Evolutionary conservation across 2,329 filamentous ascomycete species (phyloP).

Genomic region (Pseudogymnoascus sp.): DNA sequence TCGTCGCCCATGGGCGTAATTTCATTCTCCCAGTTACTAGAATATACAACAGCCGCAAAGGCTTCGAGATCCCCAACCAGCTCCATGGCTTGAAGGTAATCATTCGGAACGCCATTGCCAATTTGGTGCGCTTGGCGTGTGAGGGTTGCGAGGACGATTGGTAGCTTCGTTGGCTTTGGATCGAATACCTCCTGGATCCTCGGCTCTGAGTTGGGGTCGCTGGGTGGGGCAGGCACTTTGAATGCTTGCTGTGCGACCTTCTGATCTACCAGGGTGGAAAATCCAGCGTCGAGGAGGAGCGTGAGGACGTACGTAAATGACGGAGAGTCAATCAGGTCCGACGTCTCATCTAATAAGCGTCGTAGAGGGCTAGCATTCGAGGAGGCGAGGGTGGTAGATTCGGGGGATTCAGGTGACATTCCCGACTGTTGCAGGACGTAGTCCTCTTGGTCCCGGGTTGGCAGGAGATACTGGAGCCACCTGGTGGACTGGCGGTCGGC

Average conservation of each 20-base stretch:
- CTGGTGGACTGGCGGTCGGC: conserved; percentile 46
- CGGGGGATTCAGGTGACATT: conserved; percentile 49
- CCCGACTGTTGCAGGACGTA: conserved; percentile 80
- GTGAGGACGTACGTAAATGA: conserved; percentile 80
- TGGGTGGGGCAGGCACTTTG: conserved; percentile 42
- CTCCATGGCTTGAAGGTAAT: conserved; percentile 68
- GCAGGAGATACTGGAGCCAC: conserved; percentile 81
- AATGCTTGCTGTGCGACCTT: conserved; percentile 75
- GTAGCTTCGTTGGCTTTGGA: conserved; percentile 58
- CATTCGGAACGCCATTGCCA: conserved; percentile 66
- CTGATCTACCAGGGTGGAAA: conserved; percentile 72
- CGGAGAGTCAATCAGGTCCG: conserved; percentile 90
- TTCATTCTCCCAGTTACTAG: conserved; percentile 69
- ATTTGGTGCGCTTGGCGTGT: conserved; percentile 86
- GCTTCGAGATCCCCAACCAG: conserved; percentile 66
- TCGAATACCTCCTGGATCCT: conserved; percentile 45
- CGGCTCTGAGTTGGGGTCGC: conserved; percentile 22
- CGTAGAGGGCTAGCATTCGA: conserved; percentile 52
- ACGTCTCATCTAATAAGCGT: conserved; percentile 85
- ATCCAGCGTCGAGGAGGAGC: conserved; percentile 77
- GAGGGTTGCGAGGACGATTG: conserved; percentile 80
- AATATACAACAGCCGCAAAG: conserved; percentile 81
- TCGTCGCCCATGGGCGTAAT: conserved; percentile 33
- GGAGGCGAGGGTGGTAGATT: conserved; percentile 30
- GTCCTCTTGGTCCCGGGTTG: conserved; percentile 67